Evolutionary conservation across 768 basidiomycete species (phyloP).

Genomic region (Tricholoma bakamatsutake): DNA sequence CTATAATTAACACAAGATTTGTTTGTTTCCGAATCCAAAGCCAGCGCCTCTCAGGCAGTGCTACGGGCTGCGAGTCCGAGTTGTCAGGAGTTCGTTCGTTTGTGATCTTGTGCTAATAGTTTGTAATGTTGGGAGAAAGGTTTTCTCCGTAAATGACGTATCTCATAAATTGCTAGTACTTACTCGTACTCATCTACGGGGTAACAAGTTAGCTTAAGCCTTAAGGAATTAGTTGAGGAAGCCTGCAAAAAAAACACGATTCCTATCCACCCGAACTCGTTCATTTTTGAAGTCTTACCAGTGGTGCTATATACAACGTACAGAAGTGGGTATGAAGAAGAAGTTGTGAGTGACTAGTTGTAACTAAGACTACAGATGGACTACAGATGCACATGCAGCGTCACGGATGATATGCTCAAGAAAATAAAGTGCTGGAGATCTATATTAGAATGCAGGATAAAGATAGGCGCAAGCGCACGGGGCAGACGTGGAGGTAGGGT

Average conservation of each 20-base stretch:
- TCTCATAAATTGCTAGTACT: too few relatives aligned
- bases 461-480: neutral
- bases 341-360: neutral
- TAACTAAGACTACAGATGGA: constrained; percentile 13
- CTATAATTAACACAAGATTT: neutral
- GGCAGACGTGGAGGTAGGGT: neutral
- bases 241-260: too few relatives aligned
- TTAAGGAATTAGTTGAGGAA: too few relatives aligned
- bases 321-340: neutral
- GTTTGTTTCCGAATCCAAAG: neutral
- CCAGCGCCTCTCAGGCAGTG: too few relatives aligned
- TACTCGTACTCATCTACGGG: too few relatives aligned
- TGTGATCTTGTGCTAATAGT: too few relatives aligned
- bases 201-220: too few relatives aligned
- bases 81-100: too few relatives aligned
- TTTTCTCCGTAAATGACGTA: too few relatives aligned
- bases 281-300: neutral
- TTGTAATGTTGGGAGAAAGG: too few relatives aligned
- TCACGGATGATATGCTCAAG: constrained; percentile 4
- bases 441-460: neutral
- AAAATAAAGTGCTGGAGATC: constrained; percentile 12
- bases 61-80: too few relatives aligned
- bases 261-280: neutral
- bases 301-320: neutral
- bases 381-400: constrained; percentile 6